A percentile compares a stretch with the other conserved stretches of the same genome.
Conservation (phyloP, 805 yeast species). For the Candida insectalens region DNA sequence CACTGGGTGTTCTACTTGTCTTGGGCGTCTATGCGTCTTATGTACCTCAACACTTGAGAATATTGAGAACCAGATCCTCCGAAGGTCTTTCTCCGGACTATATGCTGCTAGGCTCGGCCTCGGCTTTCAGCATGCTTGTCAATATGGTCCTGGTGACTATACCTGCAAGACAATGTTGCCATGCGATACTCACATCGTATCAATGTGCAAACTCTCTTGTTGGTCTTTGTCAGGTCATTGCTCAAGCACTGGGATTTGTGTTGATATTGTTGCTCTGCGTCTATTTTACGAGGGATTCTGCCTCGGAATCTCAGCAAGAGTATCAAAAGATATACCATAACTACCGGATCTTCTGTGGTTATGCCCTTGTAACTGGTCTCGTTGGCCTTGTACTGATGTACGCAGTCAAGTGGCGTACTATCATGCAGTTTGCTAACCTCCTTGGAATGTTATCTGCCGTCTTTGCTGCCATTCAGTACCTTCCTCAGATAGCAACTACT, state of each 20-base stretch:
- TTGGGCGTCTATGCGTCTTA: slow-evolving; percentile 64
- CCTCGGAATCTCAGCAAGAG: slow-evolving; percentile 36
- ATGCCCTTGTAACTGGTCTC: slow-evolving; percentile 24
- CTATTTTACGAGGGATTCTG: slow-evolving; percentile 32
- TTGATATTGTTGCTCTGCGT: slow-evolving; percentile 49
- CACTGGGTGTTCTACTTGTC: slow-evolving; percentile 43
- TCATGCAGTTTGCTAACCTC: slow-evolving; percentile 38
- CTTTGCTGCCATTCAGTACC: slow-evolving; percentile 59
- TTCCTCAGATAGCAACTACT: slow-evolving; percentile 74
- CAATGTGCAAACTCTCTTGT: slow-evolving; percentile 60
- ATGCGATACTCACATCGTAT: slow-evolving; percentile 29
- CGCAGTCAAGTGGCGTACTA: slow-evolving; percentile 9
- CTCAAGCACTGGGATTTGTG: slow-evolving; percentile 52
- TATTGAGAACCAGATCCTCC: slow-evolving; percentile 48
- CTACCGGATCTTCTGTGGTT: slow-evolving; percentile 31
- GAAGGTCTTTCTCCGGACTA: slow-evolving; percentile 74
- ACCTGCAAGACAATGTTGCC: slow-evolving; percentile 56
- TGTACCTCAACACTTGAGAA: slow-evolving; percentile 63
- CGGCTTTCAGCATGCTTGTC: slow-evolving; percentile 58
- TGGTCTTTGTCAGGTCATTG: slow-evolving; percentile 56
- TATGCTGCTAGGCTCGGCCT: slow-evolving; percentile 57
- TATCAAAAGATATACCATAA: slow-evolving; percentile 30
- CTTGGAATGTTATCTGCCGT: slow-evolving; percentile 59
- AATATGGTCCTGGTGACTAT: slow-evolving; percentile 56
- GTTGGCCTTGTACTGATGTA: slow-evolving; percentile 27